A percentile compares a stretch with the other conserved stretches of the same genome.
phyloP scores from a whole-genome alignment of 768 basidiomycete species.

The Goffeauzyma gilvescens region DNA sequence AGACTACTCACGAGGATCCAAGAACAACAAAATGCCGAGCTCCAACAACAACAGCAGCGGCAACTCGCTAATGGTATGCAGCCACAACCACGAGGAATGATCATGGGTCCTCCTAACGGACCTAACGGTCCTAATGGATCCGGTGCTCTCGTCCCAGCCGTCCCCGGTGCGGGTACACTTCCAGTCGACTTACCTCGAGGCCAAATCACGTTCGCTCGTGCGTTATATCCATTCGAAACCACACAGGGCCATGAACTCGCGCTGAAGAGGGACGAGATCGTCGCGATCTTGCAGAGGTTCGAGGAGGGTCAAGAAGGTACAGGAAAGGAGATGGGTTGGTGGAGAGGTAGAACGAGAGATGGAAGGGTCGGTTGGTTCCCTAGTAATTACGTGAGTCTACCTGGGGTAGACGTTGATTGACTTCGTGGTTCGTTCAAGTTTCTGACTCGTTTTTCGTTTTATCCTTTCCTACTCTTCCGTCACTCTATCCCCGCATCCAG shows the following conservation, averaged over 20 bases:
- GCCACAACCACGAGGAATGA: too few species aligned
- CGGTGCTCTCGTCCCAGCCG: too few species aligned
- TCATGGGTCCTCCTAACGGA: too few species aligned
- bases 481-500: neutral
- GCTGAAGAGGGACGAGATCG: conserved; percentile 74
- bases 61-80: too few species aligned
- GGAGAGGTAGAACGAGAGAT: conserved; percentile 80
- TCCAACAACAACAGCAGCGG: too few species aligned
- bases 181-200: conserved; percentile 42
- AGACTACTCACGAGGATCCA: conserved; percentile 52
- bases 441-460: neutral
- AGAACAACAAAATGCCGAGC: conserved; percentile 27
- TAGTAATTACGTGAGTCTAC: conserved; percentile 52
- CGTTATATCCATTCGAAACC: conserved; percentile 57
- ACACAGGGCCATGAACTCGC: conserved; percentile 57
- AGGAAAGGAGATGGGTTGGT: conserved; percentile 47
- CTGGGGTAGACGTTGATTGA: neutral
- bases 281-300: conserved; percentile 68
- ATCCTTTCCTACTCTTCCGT: neutral
- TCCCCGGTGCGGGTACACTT: too few species aligned
- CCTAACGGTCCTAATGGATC: too few species aligned
- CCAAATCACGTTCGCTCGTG: conserved; percentile 50
- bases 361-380: conserved; percentile 93
- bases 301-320: conserved; percentile 45
- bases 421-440: too few species aligned